Evolutionary conservation across 352 stramenopile genomes (phyloP), one percentile per base, ranked within the genome.

Genomic region (Discostella stelligera): DNA sequence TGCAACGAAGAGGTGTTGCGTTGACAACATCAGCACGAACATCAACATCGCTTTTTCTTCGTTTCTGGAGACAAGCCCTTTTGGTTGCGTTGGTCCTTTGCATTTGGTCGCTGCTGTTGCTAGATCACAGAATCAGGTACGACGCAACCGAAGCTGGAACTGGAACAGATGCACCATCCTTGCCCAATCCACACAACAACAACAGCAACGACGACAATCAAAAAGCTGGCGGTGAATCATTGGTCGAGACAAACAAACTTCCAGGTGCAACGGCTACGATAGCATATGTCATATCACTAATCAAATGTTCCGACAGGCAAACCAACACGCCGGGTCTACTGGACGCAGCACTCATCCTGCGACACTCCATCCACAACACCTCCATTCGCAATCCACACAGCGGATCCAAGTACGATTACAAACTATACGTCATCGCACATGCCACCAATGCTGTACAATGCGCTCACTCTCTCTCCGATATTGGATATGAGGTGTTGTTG

Each of bases 401-500:
- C 8, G 54, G 53, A 53, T 80, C 68, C n/a, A 84, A 83, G 64
- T 90, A 89, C 66, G 69, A 71, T 50, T 89, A 88, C 60, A 66
- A 82, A 71, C 73, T 90, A 62, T 87, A 86, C 50, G 81, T 74
- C 23, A 84, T 89, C 62, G 66, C 87, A 8, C 81, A 88, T 50
- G 27, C 52, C 4, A 67, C 68, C 25, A 62, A 80, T 27, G 77
- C 74, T 18, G 41, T 71, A 44, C 50, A 74, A 20, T 74, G 80
- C 54, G 72, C 69, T 1, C 44, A 77, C 39, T n/a, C 76, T 2
- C 52, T 86, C 0, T 23, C 65, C 25, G 62, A 79, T 18, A 66
- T 89, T 53, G 88, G 88, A 39, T 93, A 88, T 55, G 76, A 62
- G 13, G 52, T 89, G 5, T 23, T 92, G 25, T 69, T 90, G 3